phyloP scores from a whole-genome alignment of 208 protist species.

The Crithidia fasciculata region DNA sequence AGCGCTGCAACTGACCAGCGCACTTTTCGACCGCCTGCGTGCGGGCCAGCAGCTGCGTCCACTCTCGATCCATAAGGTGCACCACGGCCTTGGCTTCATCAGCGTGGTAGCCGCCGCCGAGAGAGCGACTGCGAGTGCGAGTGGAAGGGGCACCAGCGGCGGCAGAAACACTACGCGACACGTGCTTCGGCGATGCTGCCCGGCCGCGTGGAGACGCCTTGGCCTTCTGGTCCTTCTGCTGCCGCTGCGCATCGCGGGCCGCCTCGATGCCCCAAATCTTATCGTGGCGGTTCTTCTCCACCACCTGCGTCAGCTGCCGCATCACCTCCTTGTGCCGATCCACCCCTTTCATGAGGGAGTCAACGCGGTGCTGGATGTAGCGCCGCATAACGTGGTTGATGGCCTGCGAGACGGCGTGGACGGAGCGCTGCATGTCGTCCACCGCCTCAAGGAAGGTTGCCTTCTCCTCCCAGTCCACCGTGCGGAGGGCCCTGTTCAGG shows the following conservation, averaged over 20 bases:
- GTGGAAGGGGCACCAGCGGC: neutral
- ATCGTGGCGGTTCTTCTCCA: conserved; percentile 70
- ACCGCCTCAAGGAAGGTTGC: conserved; percentile 63
- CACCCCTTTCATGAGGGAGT: conserved; percentile 70
- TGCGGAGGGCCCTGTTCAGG: conserved; percentile 76
- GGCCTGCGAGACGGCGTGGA: conserved; percentile 47
- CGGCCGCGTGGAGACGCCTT: conserved; percentile 7
- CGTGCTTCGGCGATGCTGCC: neutral
- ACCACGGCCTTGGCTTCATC: conserved; percentile 57
- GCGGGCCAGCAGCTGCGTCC: conserved; percentile 41
- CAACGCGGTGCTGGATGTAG: conserved; percentile 79
- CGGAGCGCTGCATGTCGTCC: conserved; percentile 51
- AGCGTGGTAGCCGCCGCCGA: conserved; percentile 65
- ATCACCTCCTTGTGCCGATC: conserved; percentile 81
- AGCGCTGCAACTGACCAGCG: conserved; percentile 38
- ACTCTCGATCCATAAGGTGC: conserved; percentile 53
- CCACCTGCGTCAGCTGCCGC: conserved; percentile 67
- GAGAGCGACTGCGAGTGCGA: conserved; percentile 28
- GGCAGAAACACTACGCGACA: neutral
- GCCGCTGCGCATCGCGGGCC: conserved; percentile 37
- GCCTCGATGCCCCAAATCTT: conserved; percentile 63
- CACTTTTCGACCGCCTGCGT: conserved; percentile 36
- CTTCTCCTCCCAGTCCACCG: conserved; percentile 84
- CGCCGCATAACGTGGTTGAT: conserved; percentile 64
- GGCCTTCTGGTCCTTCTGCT: conserved; percentile 46